Evolutionary conservation across 31 red algal species (phyloP).

Genomic region (Porphyra umbilicalis): DNA sequence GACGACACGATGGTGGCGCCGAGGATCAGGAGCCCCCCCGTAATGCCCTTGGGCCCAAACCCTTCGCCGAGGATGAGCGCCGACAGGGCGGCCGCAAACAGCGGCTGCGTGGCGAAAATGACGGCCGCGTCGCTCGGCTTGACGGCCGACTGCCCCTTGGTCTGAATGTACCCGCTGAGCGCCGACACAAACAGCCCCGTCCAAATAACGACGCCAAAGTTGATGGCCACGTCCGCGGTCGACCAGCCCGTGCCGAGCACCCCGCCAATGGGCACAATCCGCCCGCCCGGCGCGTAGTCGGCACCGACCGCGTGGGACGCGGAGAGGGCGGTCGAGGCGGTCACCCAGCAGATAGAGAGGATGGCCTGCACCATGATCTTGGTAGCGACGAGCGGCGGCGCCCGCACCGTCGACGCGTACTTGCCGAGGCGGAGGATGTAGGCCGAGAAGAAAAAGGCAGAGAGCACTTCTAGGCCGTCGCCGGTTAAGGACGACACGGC

Average conservation of each 20-base stretch:
- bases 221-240: conserved; percentile 30
- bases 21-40: conserved; percentile 66
- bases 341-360: conserved; percentile 67
- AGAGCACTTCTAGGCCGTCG: conserved; percentile 76
- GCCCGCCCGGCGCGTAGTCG: conserved; percentile 15
- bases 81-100: conserved; percentile 76
- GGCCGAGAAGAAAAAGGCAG: conserved; percentile 78
- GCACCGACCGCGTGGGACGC: background rate
- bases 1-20: conserved; percentile 49
- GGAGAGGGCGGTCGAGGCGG: conserved; percentile 9
- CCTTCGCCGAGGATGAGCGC: conserved; percentile 64
- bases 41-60: conserved; percentile 58
- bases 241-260: conserved; percentile 30
- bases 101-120: conserved; percentile 90
- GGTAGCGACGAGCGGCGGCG: conserved; percentile 65
- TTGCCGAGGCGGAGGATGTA: conserved; percentile 73
- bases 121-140: conserved; percentile 73
- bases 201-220: conserved; percentile 57
- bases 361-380: conserved; percentile 81
- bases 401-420: conserved; percentile 38
- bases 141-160: conserved; percentile 77
- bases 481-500: conserved; percentile 53
- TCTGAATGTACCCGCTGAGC: conserved; percentile 73
- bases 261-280: conserved; percentile 2
- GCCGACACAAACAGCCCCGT: conserved; percentile 86